phyloP scores from a whole-genome alignment of 73 alveolate species.

The Paramecium sexaurelia region DNA sequence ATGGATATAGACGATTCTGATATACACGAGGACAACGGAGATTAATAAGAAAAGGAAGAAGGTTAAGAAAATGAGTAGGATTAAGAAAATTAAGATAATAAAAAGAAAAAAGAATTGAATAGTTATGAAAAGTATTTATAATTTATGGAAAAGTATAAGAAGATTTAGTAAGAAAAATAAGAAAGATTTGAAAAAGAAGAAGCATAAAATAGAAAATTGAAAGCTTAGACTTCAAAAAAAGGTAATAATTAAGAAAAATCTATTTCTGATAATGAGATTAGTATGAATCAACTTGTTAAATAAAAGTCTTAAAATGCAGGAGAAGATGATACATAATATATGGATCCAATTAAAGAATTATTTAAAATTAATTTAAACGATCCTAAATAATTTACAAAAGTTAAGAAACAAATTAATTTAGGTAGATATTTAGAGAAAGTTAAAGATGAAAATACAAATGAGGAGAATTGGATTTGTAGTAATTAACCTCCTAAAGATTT shows the following conservation, averaged over 20 bases:
- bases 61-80: background rate
- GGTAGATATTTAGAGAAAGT: slow-evolving; percentile 53
- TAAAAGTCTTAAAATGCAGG: background rate
- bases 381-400: slow-evolving; percentile 16
- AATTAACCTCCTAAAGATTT: slow-evolving; percentile 64
- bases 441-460: slow-evolving; percentile 26
- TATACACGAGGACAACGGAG: background rate
- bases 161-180: background rate
- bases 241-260: background rate
- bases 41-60: background rate
- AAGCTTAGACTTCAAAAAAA: background rate
- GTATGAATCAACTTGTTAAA: background rate
- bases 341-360: slow-evolving; percentile 51
- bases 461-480: slow-evolving; percentile 38
- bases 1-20: background rate
- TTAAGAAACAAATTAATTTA: slow-evolving; percentile 25
- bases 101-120: background rate
- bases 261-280: background rate
- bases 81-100: background rate
- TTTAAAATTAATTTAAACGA: slow-evolving; percentile 20
- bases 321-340: background rate
- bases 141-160: slow-evolving; percentile 18
- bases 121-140: background rate
- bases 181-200: background rate
- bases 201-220: background rate